A percentile compares a stretch with the other conserved stretches of the same genome.
phyloP scores from a whole-genome alignment of 2,329 filamentous ascomycete genomes.

The Domatiomyces globalis region DNA sequence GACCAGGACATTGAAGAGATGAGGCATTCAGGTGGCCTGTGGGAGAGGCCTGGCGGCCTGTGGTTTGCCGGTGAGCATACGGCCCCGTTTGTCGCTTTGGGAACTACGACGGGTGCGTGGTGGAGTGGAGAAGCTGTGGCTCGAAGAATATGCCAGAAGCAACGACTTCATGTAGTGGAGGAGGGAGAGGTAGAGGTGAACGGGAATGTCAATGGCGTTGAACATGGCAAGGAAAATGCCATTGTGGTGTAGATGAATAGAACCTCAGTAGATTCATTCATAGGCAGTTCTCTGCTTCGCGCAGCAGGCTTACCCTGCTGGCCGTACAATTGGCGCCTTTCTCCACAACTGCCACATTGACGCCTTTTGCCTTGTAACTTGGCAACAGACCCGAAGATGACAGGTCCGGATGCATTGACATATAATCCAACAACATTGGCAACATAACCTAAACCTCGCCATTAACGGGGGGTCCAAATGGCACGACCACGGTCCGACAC shows the following conservation, averaged over 20 bases:
- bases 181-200: neutral
- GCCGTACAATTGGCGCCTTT: neutral
- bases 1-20: slow-evolving; percentile 56
- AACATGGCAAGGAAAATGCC: no score
- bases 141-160: slow-evolving; percentile 30
- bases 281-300: no score
- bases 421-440: no score
- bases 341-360: no score
- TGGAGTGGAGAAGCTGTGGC: slow-evolving; percentile 77
- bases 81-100: slow-evolving; percentile 74
- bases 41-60: slow-evolving; percentile 29
- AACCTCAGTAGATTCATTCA: no score
- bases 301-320: neutral
- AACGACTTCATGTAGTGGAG: slow-evolving; percentile 6
- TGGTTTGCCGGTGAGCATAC: slow-evolving; percentile 91
- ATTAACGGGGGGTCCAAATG: slow-evolving; percentile 21
- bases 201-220: no score
- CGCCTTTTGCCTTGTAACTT: no score
- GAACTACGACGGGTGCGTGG: slow-evolving; percentile 80
- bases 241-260: no score
- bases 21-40: slow-evolving; percentile 32
- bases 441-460: neutral
- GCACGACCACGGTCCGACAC: slow-evolving; percentile 30
- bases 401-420: no score
- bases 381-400: no score